Evolutionary conservation across 441 rosid genomes (phyloP), one percentile per base, ranked within the genome.

Genomic region (Erodium trifolium): DNA sequence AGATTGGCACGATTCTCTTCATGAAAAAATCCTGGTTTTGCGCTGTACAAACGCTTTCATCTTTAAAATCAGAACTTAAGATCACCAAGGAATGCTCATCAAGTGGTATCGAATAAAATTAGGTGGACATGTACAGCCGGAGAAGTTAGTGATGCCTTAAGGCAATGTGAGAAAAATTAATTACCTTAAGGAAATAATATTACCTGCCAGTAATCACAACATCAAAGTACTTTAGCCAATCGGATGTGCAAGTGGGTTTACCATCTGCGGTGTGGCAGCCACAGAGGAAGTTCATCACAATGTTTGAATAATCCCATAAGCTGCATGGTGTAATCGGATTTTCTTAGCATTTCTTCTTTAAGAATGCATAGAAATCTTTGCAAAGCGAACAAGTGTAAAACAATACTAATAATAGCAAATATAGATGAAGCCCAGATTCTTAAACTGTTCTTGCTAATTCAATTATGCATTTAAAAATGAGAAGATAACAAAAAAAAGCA

Each of bases 281-380:
- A 75, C 98, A 92, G 67, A 94, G 97, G 75, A 91, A 94, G 75
- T 85, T 94, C 99, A 94, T 94, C 84, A 94, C 97, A 72, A 94
- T 79, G 75, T 88, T 90, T 60, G 99, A 90, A 70, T 94, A 94
- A 83, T 94, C 99, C 99, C 99, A 94, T 75, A 94, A 85, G 79
- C 99, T 94, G 93, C 87, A 83, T 81, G 55, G 75, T 68, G 27
- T 43, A 74, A 55, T 17, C 1, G 6, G 5, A 7, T 23, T 23
- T 23, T 23, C 27, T 23, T 23, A 23, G 27, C 27, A 7, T 55
- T 34, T n/a, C 43, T 53, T 66, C 1, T 63, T 29, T 23, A 23
- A 12, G 2, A 63, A 27, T 63, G 9, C 11, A 18, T 19, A 5
- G 65, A 55, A 55, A 55, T 55, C 62, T 23, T 23, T 23, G 27